A percentile compares a stretch with the other conserved stretches of the same genome.
Evolutionary conservation across 139 green algal species (phyloP).

Genomic region (Chlorella sp.): DNA sequence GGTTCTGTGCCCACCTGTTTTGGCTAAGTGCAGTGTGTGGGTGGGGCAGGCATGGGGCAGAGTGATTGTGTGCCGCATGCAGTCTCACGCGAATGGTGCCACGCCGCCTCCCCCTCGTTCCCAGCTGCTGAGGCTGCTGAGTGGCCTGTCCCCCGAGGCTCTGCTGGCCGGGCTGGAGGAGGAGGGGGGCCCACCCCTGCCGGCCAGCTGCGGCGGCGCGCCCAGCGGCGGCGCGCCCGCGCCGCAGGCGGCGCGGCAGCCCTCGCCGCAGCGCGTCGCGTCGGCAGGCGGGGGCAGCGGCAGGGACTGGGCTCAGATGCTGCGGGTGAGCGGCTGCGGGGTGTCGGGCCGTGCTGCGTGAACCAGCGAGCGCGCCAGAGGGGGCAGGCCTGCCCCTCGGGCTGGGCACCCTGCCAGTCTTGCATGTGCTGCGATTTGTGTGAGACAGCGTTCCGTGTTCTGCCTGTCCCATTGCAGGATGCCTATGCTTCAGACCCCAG

Average conservation of each 20-base stretch:
- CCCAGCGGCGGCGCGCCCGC: not conserved
- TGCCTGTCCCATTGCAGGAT: not conserved
- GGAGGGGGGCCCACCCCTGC: not conserved
- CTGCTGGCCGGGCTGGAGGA: not conserved
- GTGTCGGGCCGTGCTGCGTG: not conserved
- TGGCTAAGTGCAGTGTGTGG: too few species aligned
- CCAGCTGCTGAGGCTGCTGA: not conserved
- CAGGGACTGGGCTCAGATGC: slow-evolving; percentile 23
- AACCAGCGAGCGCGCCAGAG: not conserved
- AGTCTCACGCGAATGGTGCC: too few species aligned
- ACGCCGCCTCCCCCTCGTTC: too few species aligned
- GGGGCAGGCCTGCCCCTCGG: not conserved
- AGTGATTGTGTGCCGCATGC: too few species aligned
- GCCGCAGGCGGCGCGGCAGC: not conserved
- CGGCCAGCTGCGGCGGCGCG: not conserved
- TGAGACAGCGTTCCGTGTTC: not conserved
- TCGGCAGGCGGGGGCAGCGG: not conserved
- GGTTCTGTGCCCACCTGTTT: too few species aligned
- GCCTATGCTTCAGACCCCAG: not conserved
- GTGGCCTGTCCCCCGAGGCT: not conserved
- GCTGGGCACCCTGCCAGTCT: slow-evolving; percentile 4
- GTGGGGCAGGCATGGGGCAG: too few species aligned
- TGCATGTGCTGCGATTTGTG: too few species aligned
- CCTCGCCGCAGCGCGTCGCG: not conserved
- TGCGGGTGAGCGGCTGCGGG: slow-evolving; percentile 4